Evolutionary conservation across 495 filamentous ascomycete species (phyloP), one percentile per base, ranked within the genome.

Genomic region (Bacidia rubella): DNA sequence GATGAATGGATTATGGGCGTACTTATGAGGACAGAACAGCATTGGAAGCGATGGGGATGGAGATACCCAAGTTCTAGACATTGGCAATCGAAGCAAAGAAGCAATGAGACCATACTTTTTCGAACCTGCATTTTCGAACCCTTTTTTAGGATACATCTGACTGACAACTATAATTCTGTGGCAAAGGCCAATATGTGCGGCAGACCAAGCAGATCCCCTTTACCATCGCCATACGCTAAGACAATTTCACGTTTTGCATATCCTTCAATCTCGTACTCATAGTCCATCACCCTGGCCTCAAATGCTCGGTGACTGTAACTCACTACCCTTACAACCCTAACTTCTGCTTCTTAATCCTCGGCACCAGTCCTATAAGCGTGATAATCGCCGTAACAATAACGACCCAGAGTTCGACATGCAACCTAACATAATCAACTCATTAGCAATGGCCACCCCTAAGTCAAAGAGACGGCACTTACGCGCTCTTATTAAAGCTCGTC

Each of bases 321-420:
- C 17, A 17, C 41, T 44, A 9, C 41, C 41, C 12, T 38, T 25
- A 71, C 38, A 87, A 67, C 3, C 85, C 86, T 49, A 97, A 64
- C 74, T 97, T 97, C 53, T 76, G 70, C 72, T 85, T 80, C 73
- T 85, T 87, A 51, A 95, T 77, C 59, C 90, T 75, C 17, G 90
- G 81, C 42, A 80, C 71, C 23, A 92, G 68, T 0, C 90, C 90
- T 39, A 74, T 44, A 12, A 92, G 57, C 26, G 82, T 64, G 27
- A 95, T 59, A 26, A 82, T 66, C 3, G 70, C 62, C 5, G 80
- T 70, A 25, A 89, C 53, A 26, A 82, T 59, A 15, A 86, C 75
- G 1, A 75, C 77, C 86, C 87, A 90, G 27, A 85, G 67, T 60
- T 82, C 79, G 53, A 95, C 81, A 43, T 77, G 63, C 55, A 90